Base-by-base conservation (phyloP, 2,329 filamentous ascomycete species). In the Daldinia eschscholtzii region DNA sequence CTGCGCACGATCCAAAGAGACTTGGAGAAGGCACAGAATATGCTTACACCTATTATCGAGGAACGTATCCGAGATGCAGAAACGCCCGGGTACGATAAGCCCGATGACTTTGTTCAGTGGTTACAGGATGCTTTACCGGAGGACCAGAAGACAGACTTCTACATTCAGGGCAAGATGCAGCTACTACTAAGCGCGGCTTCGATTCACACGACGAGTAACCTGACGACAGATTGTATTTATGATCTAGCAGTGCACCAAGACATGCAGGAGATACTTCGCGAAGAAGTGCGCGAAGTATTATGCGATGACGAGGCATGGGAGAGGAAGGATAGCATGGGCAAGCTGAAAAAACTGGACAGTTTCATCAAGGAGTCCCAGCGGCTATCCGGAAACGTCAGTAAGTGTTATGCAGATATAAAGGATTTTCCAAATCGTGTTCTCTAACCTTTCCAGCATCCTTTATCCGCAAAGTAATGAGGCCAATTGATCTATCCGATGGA, bases 401-500 rank as follows among this genome's bases (percentile, higher is more conserved):
- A 76, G 80, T 74, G 1, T 12, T 18, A 6, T 18, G 20, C 26
- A 4, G 5, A 30, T 2, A n/a, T 30, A 5, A 33, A 10, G 1
- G 10, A 33, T 28, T 48, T 1, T 39, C 12, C 26, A 7, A 48
- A 15, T n/a, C 15, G 26, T 26, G 23, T 2, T 9, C 26, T 4
- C 18, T 58, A 23, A 57, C 67, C 71, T 28, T 71, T 18, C 6
- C 44, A 79, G 80, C 79, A 0, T 82, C 85, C 2, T 87, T 88
- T 76, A 75, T 76, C 26, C 84, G 86, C 65, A 85, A 84, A 69
- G 85, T 86, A 9, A 77, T 85, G 39, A 81, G 83, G 70, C 79
- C 83, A 3, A 81, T 88, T 71, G 82, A 81, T 1, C 83, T 88
- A 1, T 87, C 85, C 50, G 86, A 86, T 73, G 87, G 87, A 15